A percentile compares a stretch with the other conserved stretches of the same genome.
Evolutionary conservation across 2,329 filamentous ascomycete species (phyloP).

Genomic region (Keithomyces neogunnii): DNA sequence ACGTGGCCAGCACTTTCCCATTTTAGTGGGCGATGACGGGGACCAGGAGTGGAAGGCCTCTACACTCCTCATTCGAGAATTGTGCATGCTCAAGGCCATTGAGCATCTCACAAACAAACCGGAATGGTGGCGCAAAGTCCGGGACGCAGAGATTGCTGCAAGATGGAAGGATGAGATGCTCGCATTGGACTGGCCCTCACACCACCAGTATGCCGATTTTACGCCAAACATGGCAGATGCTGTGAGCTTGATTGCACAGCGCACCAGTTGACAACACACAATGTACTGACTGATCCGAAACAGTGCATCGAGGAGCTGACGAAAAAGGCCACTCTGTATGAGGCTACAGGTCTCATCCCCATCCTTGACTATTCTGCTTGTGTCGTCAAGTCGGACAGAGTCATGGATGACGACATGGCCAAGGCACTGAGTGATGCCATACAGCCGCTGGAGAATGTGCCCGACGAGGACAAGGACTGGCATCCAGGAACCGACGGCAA

Average conservation of each 20-base stretch:
- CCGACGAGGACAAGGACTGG: slow-evolving; percentile 46
- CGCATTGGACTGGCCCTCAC: slow-evolving; percentile 19
- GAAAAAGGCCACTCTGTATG: slow-evolving; percentile 22
- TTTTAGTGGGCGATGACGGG: slow-evolving; percentile 8
- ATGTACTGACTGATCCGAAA: too few relatives aligned
- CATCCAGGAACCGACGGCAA: slow-evolving; percentile 48
- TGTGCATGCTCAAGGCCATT: slow-evolving; percentile 23
- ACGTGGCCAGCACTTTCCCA: slow-evolving; percentile 11
- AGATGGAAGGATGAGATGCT: slow-evolving; percentile 22
- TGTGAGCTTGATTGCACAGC: slow-evolving; percentile 12
- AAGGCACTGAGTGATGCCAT: slow-evolving; percentile 34
- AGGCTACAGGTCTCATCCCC: slow-evolving; percentile 23
- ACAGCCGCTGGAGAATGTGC: slow-evolving; percentile 40
- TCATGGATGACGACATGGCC: slow-evolving; percentile 15
- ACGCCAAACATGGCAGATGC: slow-evolving; percentile 20
- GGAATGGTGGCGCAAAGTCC: slow-evolving; percentile 25
- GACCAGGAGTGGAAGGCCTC: slow-evolving; percentile 14
- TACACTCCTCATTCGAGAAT: slow-evolving; percentile 21
- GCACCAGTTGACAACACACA: background rate
- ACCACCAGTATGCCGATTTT: slow-evolving; percentile 16
- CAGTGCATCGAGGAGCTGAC: slow-evolving; percentile 21
- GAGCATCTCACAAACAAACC: slow-evolving; percentile 26
- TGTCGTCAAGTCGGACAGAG: slow-evolving; percentile 27
- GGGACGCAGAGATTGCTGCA: slow-evolving; percentile 14
- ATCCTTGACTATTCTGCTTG: slow-evolving; percentile 16